A percentile compares a stretch with the other conserved stretches of the same genome.
Conservation (phyloP, 306 rosid genomes). For the Ceratonia siliqua region DNA sequence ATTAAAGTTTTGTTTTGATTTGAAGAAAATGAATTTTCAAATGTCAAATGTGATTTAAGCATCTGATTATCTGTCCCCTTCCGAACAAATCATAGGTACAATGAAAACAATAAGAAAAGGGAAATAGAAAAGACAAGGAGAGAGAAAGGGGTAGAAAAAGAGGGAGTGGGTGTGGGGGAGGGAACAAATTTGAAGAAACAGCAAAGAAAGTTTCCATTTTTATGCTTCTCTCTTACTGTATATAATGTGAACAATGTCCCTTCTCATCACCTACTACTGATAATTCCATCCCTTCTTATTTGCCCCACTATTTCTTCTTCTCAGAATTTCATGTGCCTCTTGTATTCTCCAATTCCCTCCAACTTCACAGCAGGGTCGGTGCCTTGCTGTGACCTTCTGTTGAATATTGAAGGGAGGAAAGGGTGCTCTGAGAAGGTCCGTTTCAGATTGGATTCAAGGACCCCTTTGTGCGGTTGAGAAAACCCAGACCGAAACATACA, state of each 20-base stretch:
- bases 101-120: conserved; percentile 21
- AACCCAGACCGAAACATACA: conserved; percentile 38
- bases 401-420: conserved; percentile 4
- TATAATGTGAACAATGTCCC: conserved; percentile 45
- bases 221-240: conserved; percentile 69
- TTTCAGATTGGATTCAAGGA: conserved; percentile 32
- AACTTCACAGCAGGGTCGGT: conserved; percentile 31
- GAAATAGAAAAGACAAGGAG: not conserved
- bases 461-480: conserved; percentile 39
- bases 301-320: conserved; percentile 52
- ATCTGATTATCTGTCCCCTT: conserved; percentile 44
- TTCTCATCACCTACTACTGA: conserved; percentile 72
- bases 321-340: conserved; percentile 45
- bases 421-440: conserved; percentile 26
- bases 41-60: conserved; percentile 23
- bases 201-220: conserved; percentile 59
- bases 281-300: conserved; percentile 70
- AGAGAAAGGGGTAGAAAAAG: not conserved
- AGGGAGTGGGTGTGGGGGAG: conserved; percentile 12
- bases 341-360: conserved; percentile 46
- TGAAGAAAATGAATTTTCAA: not conserved
- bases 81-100: conserved; percentile 28
- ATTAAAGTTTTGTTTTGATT: not conserved
- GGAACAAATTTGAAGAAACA: conserved; percentile 70
- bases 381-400: conserved; percentile 27